Percentiles rank a stretch among this genome's conserved stretches.
phyloP scores from a whole-genome alignment of 139 green algal species.

The Chlamydomonas incerta region DNA sequence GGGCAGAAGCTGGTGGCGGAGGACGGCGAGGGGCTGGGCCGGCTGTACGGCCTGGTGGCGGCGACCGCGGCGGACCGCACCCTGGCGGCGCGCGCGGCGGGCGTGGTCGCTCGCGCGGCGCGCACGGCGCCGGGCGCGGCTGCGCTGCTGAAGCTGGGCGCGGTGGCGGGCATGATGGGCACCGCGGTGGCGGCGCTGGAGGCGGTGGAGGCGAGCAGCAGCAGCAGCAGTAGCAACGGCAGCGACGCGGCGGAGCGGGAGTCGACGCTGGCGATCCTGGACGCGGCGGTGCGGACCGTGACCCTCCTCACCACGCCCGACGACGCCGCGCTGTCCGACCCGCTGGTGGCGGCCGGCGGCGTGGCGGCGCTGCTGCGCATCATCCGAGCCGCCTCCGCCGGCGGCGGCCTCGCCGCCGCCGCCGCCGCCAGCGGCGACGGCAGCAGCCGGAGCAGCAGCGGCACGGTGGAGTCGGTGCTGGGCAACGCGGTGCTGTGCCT shows the following conservation, averaged over 20 bases:
- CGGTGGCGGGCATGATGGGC: not conserved
- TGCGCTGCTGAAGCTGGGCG: constrained; percentile 26
- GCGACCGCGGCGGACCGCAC: not conserved
- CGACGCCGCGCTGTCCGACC: not conserved
- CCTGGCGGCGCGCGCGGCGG: constrained; percentile 21
- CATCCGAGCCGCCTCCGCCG: not conserved
- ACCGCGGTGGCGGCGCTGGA: not conserved
- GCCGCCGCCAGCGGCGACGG: not conserved
- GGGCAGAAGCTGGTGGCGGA: constrained; percentile 47
- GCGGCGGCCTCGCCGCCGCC: not conserved
- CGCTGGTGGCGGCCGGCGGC: constrained; percentile 10
- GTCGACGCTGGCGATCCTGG: constrained; percentile 1
- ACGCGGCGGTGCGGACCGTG: constrained; percentile 43
- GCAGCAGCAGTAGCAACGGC: not conserved
- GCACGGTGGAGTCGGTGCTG: constrained; percentile 40
- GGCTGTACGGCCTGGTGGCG: not conserved
- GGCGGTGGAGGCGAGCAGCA: not conserved
- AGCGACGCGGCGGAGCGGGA: not conserved
- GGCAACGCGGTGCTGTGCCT: constrained; percentile 62
- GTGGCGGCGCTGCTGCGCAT: constrained; percentile 25
- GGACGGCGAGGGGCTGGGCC: not conserved
- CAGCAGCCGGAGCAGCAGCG: not conserved
- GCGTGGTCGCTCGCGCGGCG: constrained; percentile 22
- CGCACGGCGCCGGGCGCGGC: constrained; percentile 15
- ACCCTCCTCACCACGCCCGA: constrained; percentile 37